These are phyloP conservation scores for Dryas drummondii DNA, from an alignment of 306 rosid genomes.

Conservation along the genomic window DNA sequence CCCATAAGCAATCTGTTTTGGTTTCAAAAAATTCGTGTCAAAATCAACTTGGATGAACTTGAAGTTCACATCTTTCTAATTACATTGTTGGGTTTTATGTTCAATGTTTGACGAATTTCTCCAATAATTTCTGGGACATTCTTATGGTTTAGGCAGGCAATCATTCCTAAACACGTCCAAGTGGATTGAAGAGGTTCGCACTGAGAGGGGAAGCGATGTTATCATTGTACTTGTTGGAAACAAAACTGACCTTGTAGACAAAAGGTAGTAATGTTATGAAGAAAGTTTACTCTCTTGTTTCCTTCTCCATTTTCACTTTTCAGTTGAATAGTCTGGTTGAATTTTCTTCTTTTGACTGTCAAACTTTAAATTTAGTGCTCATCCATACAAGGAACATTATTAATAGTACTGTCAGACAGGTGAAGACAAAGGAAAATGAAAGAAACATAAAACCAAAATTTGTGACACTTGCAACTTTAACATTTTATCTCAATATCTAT, in stretches of 20 bases:
- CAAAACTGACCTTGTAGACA: slow-evolving; percentile 91
- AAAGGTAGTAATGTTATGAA: slow-evolving; percentile 52
- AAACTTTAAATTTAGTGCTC: neutral
- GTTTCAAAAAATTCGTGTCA: neutral
- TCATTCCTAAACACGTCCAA: slow-evolving; percentile 75
- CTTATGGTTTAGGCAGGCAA: slow-evolving; percentile 53
- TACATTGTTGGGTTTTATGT: neutral
- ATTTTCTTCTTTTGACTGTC: neutral
- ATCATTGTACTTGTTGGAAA: slow-evolving; percentile 86
- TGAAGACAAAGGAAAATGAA: too few relatives aligned
- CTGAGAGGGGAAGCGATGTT: slow-evolving; percentile 86
- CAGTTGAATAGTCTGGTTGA: neutral
- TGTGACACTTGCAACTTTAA: too few relatives aligned
- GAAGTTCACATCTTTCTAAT: neutral
- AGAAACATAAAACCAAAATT: too few relatives aligned
- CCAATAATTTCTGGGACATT: neutral
- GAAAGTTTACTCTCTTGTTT: neutral
- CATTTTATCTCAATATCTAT: too few relatives aligned
- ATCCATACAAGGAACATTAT: too few relatives aligned
- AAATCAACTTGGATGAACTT: neutral
- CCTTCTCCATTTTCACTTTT: neutral
- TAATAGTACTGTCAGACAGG: too few relatives aligned
- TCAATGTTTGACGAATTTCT: neutral
- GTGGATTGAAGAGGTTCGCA: slow-evolving; percentile 94
- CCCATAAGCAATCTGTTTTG: neutral